A percentile compares a stretch with the other conserved stretches of the same genome.
Evolutionary conservation across 2,329 filamentous ascomycete species (phyloP).

Genomic region (Cryphonectria naterciae): DNA sequence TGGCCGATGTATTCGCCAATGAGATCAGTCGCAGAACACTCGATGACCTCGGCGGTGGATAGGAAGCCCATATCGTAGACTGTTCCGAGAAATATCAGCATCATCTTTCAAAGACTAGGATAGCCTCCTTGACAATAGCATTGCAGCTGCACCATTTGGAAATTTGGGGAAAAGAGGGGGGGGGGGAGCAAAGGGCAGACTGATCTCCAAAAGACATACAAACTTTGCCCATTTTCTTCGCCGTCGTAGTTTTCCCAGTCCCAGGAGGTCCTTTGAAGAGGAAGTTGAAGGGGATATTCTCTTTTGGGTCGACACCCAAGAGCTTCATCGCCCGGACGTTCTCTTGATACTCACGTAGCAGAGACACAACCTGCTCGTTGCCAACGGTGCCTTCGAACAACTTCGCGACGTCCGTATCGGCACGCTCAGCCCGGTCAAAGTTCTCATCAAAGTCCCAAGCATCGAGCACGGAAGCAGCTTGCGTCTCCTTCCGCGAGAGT

Average conservation of each 20-base stretch:
- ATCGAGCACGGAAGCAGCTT: conserved; percentile 36
- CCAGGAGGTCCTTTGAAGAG: conserved; percentile 64
- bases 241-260: conserved; percentile 75
- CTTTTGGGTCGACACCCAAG: conserved; percentile 57
- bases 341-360: conserved; percentile 59
- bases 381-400: conserved; percentile 65
- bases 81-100: neutral
- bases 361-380: conserved; percentile 55
- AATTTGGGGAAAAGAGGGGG: too few relatives aligned
- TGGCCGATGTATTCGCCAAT: conserved; percentile 72
- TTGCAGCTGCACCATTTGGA: neutral
- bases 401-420: conserved; percentile 51
- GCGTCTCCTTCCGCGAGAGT: conserved; percentile 31
- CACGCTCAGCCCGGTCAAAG: conserved; percentile 54
- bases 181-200: too few relatives aligned
- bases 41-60: conserved; percentile 60
- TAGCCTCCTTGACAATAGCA: conserved; percentile 53
- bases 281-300: conserved; percentile 68
- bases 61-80: conserved; percentile 75
- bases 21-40: conserved; percentile 70
- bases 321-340: conserved; percentile 55
- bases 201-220: conserved; percentile 1
- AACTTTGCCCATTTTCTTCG: conserved; percentile 67
- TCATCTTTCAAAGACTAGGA: neutral
- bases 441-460: conserved; percentile 62